Evolutionary conservation across 805 yeast genomes (phyloP), one percentile per base, ranked within the genome.

Genomic region (Ascoidea asiatica): DNA sequence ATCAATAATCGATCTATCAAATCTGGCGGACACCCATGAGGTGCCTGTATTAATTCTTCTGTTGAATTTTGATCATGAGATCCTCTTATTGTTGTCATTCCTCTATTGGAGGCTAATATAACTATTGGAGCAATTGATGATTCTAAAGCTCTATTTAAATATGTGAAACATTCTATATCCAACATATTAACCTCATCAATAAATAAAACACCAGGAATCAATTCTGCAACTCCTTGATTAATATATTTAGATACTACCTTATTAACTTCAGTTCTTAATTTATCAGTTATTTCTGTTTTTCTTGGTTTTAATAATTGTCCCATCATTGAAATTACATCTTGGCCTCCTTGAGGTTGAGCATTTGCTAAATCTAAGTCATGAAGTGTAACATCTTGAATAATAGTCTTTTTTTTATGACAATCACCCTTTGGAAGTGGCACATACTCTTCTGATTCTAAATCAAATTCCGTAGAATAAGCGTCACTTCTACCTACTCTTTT

Each of bases 381-480:
- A 54, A 92, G 72, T 3, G 97, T 86, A 40, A 92, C 96, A 54
- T 92, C 97, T 67, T 92, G 99, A 19, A 92, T 95, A 55, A 90
- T 88, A 64, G 92, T 97, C 62, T 92, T 92, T 72, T 92, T 88
- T 61, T 90, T 89, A 69, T 92, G 98, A 40, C 92, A 95, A 63
- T 92, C 99, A 44, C 98, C 98, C 67, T 92, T 94, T 49, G 99
- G 99, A 55, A 94, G 73, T 39, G 98, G 96, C 19, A 92, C 97
- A 63, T 92, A 92, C 65, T 92, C 97, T 65, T 94, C 97, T 21
- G 97, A 96, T 71, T 92, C 97, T 48, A 94, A 75, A 64, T 92
- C 99, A 56, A 89, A 92, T 66, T 92, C 99, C 7, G 98, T 88
- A 20, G 98, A 97, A 57, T 88, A 88, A 0, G 97, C 96, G 62